phyloP scores from a whole-genome alignment of 2,329 filamentous ascomycete species.

The Phyllosticta ampelicida region DNA sequence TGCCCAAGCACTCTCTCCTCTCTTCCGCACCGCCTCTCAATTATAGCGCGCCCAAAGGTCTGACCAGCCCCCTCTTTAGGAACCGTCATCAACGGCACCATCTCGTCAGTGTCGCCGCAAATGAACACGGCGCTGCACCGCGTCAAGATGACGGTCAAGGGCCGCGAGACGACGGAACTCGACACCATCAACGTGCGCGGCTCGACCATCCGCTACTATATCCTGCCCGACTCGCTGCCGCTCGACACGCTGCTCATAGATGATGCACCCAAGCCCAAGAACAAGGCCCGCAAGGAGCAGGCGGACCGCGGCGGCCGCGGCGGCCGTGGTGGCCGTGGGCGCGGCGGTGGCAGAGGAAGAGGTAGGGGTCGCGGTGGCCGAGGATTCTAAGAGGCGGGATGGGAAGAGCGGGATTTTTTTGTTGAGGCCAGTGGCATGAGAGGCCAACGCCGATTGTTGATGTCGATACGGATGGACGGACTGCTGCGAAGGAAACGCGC shows the following conservation, averaged over 20 bases:
- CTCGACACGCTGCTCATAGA: constrained; percentile 93
- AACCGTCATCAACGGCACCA: constrained; percentile 93
- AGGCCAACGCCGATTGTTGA: background rate
- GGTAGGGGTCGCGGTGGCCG: constrained; percentile 30
- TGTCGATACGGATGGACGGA: background rate
- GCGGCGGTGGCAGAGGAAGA: constrained; percentile 35
- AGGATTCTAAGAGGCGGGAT: constrained; percentile 8
- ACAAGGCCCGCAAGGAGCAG: constrained; percentile 93
- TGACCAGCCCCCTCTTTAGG: constrained; percentile 40
- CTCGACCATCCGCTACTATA: constrained; percentile 91
- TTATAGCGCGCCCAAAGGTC: background rate
- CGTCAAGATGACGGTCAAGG: constrained; percentile 90
- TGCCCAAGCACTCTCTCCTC: background rate
- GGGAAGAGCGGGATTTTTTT: too few relatives aligned
- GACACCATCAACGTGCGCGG: constrained; percentile 97
- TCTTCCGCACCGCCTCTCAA: background rate
- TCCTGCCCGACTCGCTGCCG: constrained; percentile 89
- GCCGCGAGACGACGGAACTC: constrained; percentile 75
- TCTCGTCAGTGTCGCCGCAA: constrained; percentile 90
- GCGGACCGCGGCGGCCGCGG: constrained; percentile 41
- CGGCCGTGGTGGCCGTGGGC: constrained; percentile 35
- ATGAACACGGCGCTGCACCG: constrained; percentile 97
- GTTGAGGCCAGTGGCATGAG: background rate
- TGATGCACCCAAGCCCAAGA: constrained; percentile 96
- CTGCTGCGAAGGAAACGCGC: too few relatives aligned